A percentile compares a stretch with the other conserved stretches of the same genome.
Evolutionary conservation across 257 asterid genomes (phyloP).

Genomic region (Solanum lycopersicoides): DNA sequence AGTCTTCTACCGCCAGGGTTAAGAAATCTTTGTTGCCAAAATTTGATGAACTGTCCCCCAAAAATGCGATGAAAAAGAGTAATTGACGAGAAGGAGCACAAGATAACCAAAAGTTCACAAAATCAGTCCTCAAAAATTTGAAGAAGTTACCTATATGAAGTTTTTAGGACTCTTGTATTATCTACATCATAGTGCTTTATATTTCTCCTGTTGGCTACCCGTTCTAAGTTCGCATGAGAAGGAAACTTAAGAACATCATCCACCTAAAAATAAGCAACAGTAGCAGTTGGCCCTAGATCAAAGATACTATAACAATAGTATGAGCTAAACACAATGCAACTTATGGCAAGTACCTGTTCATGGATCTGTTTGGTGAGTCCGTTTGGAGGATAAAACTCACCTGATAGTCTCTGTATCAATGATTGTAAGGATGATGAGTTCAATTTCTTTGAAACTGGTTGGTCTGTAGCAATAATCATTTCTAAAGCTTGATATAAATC

Average conservation of each 20-base stretch:
- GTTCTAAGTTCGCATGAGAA: constrained; percentile 46
- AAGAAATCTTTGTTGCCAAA: constrained; percentile 57
- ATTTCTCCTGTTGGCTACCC: constrained; percentile 45
- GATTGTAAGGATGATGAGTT: constrained; percentile 27
- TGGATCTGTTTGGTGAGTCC: constrained; percentile 24
- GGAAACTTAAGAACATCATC: constrained; percentile 47
- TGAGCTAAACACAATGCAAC: neutral
- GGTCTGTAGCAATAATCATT: constrained; percentile 37
- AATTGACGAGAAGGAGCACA: neutral
- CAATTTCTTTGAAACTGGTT: constrained; percentile 37
- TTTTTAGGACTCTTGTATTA: constrained; percentile 50
- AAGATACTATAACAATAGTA: neutral
- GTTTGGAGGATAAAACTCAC: constrained; percentile 15
- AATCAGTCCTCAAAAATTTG: neutral
- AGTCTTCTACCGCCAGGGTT: constrained; percentile 59
- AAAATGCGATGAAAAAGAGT: neutral
- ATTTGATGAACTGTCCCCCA: constrained; percentile 48
- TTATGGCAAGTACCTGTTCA: constrained; percentile 40
- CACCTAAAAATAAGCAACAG: constrained; percentile 41
- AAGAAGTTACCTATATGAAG: constrained; percentile 51
- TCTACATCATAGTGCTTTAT: constrained; percentile 52
- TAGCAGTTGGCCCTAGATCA: neutral
- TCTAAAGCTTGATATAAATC: constrained; percentile 68
- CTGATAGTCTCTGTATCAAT: constrained; percentile 33
- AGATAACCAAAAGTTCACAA: neutral